Conservation (phyloP, 225 moss, liverwort and hornwort species). For the Rhytidiadelphus loreus region DNA sequence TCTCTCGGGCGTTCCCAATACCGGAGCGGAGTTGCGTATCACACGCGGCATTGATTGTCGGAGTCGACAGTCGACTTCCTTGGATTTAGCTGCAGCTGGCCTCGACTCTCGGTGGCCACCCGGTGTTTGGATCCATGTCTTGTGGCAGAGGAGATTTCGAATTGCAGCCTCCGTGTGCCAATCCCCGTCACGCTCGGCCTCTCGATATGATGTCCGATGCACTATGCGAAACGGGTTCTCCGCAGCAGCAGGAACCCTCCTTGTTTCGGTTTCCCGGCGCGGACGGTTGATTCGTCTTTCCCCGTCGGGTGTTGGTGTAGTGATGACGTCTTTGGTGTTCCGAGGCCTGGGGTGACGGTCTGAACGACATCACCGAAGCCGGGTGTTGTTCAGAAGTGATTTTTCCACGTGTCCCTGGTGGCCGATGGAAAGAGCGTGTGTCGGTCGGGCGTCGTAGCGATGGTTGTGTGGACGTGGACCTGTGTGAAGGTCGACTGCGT, state of each 20-base stretch:
- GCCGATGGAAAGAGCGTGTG: background rate
- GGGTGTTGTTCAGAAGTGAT: background rate
- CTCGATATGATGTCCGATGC: background rate
- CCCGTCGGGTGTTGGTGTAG: background rate
- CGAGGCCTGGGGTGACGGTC: background rate
- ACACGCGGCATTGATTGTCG: background rate
- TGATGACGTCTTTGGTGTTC: background rate
- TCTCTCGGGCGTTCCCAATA: background rate
- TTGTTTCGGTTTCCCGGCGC: background rate
- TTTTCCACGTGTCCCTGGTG: background rate
- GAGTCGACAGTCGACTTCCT: background rate
- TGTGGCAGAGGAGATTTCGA: background rate
- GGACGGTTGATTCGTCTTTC: background rate
- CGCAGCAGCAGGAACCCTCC: background rate
- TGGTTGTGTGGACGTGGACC: background rate
- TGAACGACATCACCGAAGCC: background rate
- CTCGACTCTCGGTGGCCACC: background rate
- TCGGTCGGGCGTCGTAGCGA: background rate
- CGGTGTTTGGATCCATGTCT: background rate
- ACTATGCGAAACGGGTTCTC: background rate
- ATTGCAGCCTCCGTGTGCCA: background rate
- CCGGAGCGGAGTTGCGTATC: background rate
- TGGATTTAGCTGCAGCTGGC: background rate
- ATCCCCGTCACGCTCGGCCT: background rate
- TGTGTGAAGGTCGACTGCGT: background rate